Conservation (phyloP, 148 eudicot genomes). For the Polygonum maritimum region DNA sequence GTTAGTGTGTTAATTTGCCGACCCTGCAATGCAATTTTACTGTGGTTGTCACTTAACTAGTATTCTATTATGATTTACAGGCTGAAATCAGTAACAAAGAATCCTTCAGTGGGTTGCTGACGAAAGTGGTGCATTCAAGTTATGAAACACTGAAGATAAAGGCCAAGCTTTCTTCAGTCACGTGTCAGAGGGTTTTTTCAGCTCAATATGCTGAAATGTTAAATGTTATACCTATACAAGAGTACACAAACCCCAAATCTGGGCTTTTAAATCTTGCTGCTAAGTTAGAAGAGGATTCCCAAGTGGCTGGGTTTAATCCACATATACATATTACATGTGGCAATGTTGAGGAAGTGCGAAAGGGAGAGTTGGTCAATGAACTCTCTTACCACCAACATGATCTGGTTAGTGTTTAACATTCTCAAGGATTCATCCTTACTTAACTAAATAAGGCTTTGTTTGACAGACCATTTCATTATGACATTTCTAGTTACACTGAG, state of each 20-base stretch:
- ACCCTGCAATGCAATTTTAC: background rate
- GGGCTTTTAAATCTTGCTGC: conserved; percentile 65
- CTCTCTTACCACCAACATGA: conserved; percentile 51
- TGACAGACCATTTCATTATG: background rate
- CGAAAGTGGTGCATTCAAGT: conserved; percentile 31
- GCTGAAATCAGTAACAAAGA: conserved; percentile 49
- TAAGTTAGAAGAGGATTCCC: conserved; percentile 47
- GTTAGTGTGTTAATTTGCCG: background rate
- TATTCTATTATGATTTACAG: conserved; percentile 20
- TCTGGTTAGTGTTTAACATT: conserved; percentile 36
- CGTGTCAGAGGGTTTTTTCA: conserved; percentile 50
- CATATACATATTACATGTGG: conserved; percentile 62
- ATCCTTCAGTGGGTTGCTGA: conserved; percentile 44
- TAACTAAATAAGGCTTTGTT: background rate
- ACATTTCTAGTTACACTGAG: background rate
- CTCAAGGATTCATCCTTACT: background rate
- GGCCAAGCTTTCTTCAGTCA: conserved; percentile 48
- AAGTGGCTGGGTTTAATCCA: conserved; percentile 57
- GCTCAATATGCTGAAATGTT: conserved; percentile 52
- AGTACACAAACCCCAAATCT: conserved; percentile 52
- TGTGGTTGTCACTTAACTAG: background rate
- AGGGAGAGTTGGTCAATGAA: conserved; percentile 58
- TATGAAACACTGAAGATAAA: conserved; percentile 48
- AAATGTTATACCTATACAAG: conserved; percentile 57
- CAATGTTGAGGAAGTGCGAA: conserved; percentile 47